These are phyloP conservation scores for Nannochloris sp. DNA, from an alignment of 139 green algal species.

Conservation along the genomic window DNA sequence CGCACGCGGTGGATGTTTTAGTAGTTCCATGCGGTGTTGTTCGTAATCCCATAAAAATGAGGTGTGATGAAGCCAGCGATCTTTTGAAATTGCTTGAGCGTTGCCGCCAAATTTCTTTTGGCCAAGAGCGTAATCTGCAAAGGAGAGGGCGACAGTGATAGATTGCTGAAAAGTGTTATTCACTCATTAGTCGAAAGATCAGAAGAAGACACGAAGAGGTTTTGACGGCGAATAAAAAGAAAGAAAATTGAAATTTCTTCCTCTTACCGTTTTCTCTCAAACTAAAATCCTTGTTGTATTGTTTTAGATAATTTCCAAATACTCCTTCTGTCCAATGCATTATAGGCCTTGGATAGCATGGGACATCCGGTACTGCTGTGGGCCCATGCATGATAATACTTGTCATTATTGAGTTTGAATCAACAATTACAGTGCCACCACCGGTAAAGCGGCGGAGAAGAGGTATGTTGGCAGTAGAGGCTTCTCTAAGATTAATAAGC, in stretches of 20 bases:
- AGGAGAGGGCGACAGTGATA: background rate
- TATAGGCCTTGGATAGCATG: slow-evolving; percentile 72
- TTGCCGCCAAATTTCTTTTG: slow-evolving; percentile 95
- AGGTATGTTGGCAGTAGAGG: slow-evolving; percentile 33
- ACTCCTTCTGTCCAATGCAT: slow-evolving; percentile 87
- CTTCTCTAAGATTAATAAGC: slow-evolving; percentile 57
- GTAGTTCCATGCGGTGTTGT: slow-evolving; percentile 57
- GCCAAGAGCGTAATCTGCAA: slow-evolving; percentile 80
- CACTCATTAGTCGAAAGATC: background rate
- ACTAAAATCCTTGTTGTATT: slow-evolving; percentile 42
- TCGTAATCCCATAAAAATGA: slow-evolving; percentile 93
- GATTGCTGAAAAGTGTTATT: no score
- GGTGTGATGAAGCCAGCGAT: slow-evolving; percentile 94
- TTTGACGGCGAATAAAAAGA: background rate
- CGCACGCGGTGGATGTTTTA: slow-evolving; percentile 59
- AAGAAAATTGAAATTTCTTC: background rate
- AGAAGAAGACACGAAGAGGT: background rate
- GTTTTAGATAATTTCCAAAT: slow-evolving; percentile 61
- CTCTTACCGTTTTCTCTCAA: slow-evolving; percentile 70
- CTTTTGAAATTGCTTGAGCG: slow-evolving; percentile 89
- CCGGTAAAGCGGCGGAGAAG: slow-evolving; percentile 88
- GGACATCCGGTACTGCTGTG: slow-evolving; percentile 40
- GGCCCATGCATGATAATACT: slow-evolving; percentile 36
- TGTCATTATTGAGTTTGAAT: slow-evolving; percentile 66
- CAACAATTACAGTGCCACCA: slow-evolving; percentile 94